These are phyloP conservation scores for Gypsophila paniculata DNA, from an alignment of 179 eudicot genomes.

Conservation along the genomic window DNA sequence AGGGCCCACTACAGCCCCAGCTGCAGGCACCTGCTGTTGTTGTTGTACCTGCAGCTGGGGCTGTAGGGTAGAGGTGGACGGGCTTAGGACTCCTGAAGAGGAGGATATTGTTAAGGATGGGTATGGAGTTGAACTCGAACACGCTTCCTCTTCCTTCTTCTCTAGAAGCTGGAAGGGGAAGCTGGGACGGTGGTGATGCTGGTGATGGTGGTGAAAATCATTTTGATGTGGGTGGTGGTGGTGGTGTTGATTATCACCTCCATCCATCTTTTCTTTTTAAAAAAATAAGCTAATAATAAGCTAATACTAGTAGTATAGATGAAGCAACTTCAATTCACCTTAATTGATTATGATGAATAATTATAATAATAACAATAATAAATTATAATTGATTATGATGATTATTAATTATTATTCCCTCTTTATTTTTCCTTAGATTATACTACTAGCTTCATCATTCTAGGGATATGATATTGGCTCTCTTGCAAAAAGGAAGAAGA, in stretches of 20 bases:
- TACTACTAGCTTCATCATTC: constrained; percentile 7
- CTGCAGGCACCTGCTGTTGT: neutral
- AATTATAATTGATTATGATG: neutral
- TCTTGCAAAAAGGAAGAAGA: neutral
- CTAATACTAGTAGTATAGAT: constrained; percentile 11
- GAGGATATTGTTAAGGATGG: constrained; percentile 35
- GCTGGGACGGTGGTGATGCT: constrained; percentile 34
- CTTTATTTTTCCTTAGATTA: neutral
- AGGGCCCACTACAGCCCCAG: constrained; percentile 2
- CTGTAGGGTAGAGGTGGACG: constrained; percentile 29
- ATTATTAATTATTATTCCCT: neutral
- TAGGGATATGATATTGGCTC: constrained; percentile 3
- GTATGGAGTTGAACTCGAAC: constrained; percentile 30
- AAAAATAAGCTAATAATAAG: neutral
- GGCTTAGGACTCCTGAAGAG: constrained; percentile 24
- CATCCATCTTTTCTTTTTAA: constrained; percentile 47
- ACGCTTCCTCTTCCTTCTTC: constrained; percentile 39
- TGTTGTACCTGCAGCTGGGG: constrained; percentile 17
- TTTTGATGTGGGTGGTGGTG: constrained; percentile 40
- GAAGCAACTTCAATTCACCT: constrained; percentile 12
- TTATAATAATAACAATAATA: too few relatives aligned
- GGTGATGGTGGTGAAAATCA: constrained; percentile 31
- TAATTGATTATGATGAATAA: neutral
- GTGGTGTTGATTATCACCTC: constrained; percentile 49
- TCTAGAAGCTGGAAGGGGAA: constrained; percentile 44